Percentiles rank a stretch among this genome's conserved stretches.
Conservation (phyloP, 169 alveolate species). For the Plasmodium relictum region DNA sequence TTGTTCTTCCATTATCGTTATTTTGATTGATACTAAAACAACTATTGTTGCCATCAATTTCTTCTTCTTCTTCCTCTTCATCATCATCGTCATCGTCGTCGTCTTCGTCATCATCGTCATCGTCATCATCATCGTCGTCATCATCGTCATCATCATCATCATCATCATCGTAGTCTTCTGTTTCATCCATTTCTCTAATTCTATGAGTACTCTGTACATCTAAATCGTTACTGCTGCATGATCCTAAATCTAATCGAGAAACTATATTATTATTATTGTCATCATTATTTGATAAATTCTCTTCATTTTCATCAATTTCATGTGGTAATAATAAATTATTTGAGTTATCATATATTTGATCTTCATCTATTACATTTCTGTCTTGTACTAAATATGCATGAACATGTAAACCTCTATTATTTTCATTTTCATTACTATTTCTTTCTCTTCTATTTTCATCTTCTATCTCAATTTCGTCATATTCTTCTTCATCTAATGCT, state of each 20-base stretch:
- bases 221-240: conserved; percentile 52
- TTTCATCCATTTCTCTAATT: conserved; percentile 64
- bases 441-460: conserved; percentile 27
- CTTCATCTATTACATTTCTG: conserved; percentile 77
- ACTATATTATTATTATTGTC: conserved; percentile 58
- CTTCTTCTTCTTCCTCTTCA: conserved; percentile 50
- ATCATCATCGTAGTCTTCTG: conserved; percentile 43
- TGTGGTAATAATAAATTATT: conserved; percentile 83
- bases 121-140: conserved; percentile 65
- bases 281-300: conserved; percentile 31
- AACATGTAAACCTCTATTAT: conserved; percentile 79
- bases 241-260: conserved; percentile 47
- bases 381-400: conserved; percentile 82
- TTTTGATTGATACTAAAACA: conserved; percentile 49
- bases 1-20: conserved; percentile 27
- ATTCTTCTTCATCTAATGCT: conserved; percentile 80
- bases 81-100: conserved; percentile 65
- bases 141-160: conserved; percentile 72
- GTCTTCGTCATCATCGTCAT: conserved; percentile 34
- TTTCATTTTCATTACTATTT: conserved; percentile 64
- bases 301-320: conserved; percentile 85
- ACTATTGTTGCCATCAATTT: conserved; percentile 35
- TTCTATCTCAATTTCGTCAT: conserved; percentile 38
- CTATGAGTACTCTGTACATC: conserved; percentile 44
- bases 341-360: conserved; percentile 78